Base-by-base conservation (phyloP, 2,329 filamentous ascomycete genomes). In the Cercospora brassicicola region DNA sequence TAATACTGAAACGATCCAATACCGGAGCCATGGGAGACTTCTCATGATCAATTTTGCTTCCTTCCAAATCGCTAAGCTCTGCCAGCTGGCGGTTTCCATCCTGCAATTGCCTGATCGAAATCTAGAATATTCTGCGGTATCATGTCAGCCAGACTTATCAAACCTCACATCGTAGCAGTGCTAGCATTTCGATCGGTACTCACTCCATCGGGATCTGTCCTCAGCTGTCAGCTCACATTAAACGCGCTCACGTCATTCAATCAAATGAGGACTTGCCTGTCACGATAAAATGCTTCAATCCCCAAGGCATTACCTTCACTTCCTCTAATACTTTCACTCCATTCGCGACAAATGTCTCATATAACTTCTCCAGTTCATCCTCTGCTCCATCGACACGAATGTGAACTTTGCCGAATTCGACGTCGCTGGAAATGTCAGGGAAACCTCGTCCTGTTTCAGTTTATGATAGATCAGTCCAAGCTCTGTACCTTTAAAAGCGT, bases 321-420 rank as follows among this genome's bases (percentile, higher is more conserved):
- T 59, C 42, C 4, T 51, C 39, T 31, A 68, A n/a, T 1, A 68
- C 59, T 28, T 68, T 68, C 15, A 64, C 67, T 2, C 63, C 67
- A 51, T 57, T 59, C 31, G 18, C 30, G 3, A 39, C 26, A 18
- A 59, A 66, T 36, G 26, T 51, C 28, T 63, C 59, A 10, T 53
- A 53, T 3, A 68, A 45, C 20, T 60, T 59, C 51, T 68, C 67
- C 13, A 68, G 48, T 10, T 68, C 67, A 48, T 68, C 63, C 2
- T 66, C 67, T 3, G n/a, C 67, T 11, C 67, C 63, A n/a, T 59
- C 11, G 13, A 68, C 57, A 2, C 67, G 64, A 28, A 68, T 66
- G 20, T 68, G 67, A 9, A 68, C 63, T 63, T 68, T 68, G 6
- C 67, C 67, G 23, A 68, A 68, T 5, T 48, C 63, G 10, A 68